Evolutionary conservation across 2,329 filamentous ascomycete genomes (phyloP).

Genomic region (Fusarium sp.): DNA sequence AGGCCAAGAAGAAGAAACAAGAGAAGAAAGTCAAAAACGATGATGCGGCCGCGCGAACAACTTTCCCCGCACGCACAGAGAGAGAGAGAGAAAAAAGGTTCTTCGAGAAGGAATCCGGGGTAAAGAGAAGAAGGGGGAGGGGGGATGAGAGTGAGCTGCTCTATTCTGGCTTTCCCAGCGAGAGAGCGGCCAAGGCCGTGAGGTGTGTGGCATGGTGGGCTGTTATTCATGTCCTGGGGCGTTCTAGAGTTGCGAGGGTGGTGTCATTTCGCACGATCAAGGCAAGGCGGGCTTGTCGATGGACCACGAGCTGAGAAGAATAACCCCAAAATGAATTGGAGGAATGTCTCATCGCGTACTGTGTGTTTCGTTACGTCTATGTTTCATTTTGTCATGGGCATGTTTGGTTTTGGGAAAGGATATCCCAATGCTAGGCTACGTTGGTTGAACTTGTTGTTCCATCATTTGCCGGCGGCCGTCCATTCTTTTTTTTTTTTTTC

Average conservation of each 20-base stretch:
- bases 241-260: conserved; percentile 39
- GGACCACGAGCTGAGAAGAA: not conserved
- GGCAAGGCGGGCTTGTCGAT: not conserved
- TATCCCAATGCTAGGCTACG: not conserved
- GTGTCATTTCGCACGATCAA: conserved; percentile 30
- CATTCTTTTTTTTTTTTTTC: not conserved
- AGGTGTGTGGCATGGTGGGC: conserved; percentile 34
- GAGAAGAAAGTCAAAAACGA: conserved; percentile 13
- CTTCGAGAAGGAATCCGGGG: conserved; percentile 36
- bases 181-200: conserved; percentile 13
- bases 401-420: conserved; percentile 5
- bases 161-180: not conserved
- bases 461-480: not conserved
- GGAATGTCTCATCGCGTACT: not conserved
- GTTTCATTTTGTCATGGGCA: not conserved
- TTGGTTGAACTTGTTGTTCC: not conserved
- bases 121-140: conserved; percentile 9
- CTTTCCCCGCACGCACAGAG: conserved; percentile 19
- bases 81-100: conserved; percentile 1
- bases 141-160: not conserved
- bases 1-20: conserved; percentile 5
- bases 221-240: conserved; percentile 27
- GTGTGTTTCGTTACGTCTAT: conserved; percentile 9
- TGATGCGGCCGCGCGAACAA: conserved; percentile 9
- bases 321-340: too few species aligned